Base-by-base conservation (phyloP, 208 protist species). In the Wallacemonas sp. region DNA sequence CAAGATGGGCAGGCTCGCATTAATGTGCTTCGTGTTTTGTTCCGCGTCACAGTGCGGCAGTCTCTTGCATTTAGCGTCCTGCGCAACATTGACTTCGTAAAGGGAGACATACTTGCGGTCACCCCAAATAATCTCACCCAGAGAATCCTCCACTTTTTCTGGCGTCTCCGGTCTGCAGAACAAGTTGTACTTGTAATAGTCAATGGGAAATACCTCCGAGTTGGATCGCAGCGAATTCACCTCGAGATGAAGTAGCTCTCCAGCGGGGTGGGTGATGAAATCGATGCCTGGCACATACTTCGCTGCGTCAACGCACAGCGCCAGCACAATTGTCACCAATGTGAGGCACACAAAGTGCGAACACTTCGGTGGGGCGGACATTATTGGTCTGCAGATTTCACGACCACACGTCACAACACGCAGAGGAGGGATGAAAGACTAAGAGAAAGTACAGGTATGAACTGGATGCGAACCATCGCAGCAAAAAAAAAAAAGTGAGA, bases 51-150 rank as follows among this genome's bases (percentile, higher is more conserved):
- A 95, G 6, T 63, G 3, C 0, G 77, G 70, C 38, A 92, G 46
- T 14, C 34, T 41, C 24, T 53, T 76, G 65, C 84, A 93, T 12
- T 4, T 72, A 28, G 46, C 38, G 38, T 90, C 74, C 36, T 77
- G 17, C 38, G 49, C 49, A 82, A 96, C 90, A 5, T 72, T 71
- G 24, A 68, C 82, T 1, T 55, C 53, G 66, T 96, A 96, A 28
- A 92, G 74, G 0, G 90, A 96, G 46, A 79, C 86, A 47, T 80
- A 67, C 28, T 75, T 68, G 30, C 84, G 74, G 66, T 96, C 90
- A n/a, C 86, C 86, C 75, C 84, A 92, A 26, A 96, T 85, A 15
- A 92, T 60, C 64, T 93, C 86, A 4, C 90, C 87, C 53, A 93
- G 73, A 0, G 86, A 73, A 42, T 83, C 84, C 26, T 60, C 30